Evolutionary conservation across 768 basidiomycete species (phyloP).

Genomic region (Russula sp.): DNA sequence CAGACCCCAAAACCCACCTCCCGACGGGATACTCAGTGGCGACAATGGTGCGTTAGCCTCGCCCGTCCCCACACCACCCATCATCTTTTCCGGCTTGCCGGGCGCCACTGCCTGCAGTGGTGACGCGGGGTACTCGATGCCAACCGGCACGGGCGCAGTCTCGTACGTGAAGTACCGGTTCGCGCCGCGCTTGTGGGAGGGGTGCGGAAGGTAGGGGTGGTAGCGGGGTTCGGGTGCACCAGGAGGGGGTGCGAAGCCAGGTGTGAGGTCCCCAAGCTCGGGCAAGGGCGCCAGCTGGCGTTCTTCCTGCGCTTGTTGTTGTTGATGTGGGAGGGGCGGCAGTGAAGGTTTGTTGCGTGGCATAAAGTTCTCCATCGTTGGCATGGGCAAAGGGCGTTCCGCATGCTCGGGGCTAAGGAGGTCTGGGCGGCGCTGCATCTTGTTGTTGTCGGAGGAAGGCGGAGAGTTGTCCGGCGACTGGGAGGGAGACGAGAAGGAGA

Average conservation of each 20-base stretch:
- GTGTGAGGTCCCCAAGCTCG: constrained; percentile 5
- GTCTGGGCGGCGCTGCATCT: constrained; percentile 20
- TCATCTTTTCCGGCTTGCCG: not conserved
- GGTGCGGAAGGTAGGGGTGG: not conserved
- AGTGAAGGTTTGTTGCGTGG: constrained; percentile 1
- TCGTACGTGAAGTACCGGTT: constrained; percentile 2
- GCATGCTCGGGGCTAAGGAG: constrained; percentile 29
- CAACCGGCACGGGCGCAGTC: constrained; percentile 15
- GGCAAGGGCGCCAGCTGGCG: constrained; percentile 1
- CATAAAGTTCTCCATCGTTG: not conserved
- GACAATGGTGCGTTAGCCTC: not conserved
- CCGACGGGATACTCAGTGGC: not conserved
- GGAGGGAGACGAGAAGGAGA: not conserved
- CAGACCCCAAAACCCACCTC: constrained; percentile 1
- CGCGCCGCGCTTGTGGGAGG: not conserved
- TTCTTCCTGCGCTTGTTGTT: not conserved
- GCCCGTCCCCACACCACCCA: no score
- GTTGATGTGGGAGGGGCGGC: not conserved
- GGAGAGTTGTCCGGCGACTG: constrained; percentile 24
- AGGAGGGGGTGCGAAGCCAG: not conserved
- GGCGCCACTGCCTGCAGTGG: not conserved
- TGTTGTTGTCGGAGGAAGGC: constrained; percentile 15
- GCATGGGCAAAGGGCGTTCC: constrained; percentile 14
- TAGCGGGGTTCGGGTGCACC: not conserved
- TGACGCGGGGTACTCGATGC: constrained; percentile 17